Conservation (phyloP, 768 basidiomycete genomes). For the Amanita exitialis region DNA sequence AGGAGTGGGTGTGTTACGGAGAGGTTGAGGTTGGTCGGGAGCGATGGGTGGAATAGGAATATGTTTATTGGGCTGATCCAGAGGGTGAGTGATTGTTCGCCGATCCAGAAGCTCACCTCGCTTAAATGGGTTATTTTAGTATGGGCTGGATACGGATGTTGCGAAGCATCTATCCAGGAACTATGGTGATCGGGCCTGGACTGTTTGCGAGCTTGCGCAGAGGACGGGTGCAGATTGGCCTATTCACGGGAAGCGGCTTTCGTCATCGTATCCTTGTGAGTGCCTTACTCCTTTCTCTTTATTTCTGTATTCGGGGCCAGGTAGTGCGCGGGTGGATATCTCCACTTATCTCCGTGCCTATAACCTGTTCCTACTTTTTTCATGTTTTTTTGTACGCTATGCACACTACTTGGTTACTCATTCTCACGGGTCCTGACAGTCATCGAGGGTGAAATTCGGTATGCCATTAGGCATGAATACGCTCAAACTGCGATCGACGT, state of each 20-base stretch:
- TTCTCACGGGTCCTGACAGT: conserved; percentile 25
- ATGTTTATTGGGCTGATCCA: conserved; percentile 98
- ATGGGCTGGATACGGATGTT: conserved; percentile 84
- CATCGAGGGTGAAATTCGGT: conserved; percentile 90
- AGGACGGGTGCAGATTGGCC: conserved; percentile 78
- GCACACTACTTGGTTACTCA: background rate
- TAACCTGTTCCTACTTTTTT: background rate
- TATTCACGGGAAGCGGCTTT: conserved; percentile 71
- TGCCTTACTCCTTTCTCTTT: background rate
- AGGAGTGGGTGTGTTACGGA: conserved; percentile 70
- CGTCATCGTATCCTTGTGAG: conserved; percentile 67
- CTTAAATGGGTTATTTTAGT: conserved; percentile 31
- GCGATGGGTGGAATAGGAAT: conserved; percentile 88
- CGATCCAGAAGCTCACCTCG: background rate
- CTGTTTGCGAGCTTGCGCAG: conserved; percentile 72
- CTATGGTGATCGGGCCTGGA: conserved; percentile 97
- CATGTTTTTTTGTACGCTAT: too few species aligned
- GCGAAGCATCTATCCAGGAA: conserved; percentile 89
- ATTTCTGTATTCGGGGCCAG: background rate
- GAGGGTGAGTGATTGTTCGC: conserved; percentile 39
- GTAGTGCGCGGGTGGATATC: too few species aligned
- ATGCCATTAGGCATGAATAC: conserved; percentile 85
- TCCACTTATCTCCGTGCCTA: too few species aligned
- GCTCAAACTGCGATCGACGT: conserved; percentile 90
- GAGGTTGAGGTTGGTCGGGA: conserved; percentile 75